A percentile compares a stretch with the other conserved stretches of the same genome.
Evolutionary conservation across 176 grass and related monocot species (phyloP).

Genomic region (Thinopyrum elongatum): DNA sequence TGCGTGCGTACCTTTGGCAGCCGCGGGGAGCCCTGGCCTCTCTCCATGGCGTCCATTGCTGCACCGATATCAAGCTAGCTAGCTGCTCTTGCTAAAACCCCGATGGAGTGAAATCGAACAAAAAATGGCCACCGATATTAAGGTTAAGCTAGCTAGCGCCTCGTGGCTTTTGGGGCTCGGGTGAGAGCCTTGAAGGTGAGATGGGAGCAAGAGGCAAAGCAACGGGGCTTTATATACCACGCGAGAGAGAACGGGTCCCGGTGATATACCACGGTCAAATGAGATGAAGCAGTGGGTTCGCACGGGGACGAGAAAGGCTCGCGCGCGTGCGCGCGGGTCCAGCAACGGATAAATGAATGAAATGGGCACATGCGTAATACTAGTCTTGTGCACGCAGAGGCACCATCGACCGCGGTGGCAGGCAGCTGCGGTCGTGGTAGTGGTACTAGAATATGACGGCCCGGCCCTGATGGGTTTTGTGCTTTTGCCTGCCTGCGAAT

Average conservation of each 20-base stretch:
- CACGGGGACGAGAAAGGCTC: not conserved
- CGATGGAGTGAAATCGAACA: not conserved
- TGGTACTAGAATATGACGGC: no score
- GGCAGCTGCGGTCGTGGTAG: no score
- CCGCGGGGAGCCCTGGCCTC: slow-evolving; percentile 22
- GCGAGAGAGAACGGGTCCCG: slow-evolving; percentile 11
- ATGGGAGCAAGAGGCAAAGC: not conserved
- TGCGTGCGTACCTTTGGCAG: slow-evolving; percentile 11
- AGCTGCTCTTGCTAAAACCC: not conserved
- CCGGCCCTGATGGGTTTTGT: no score
- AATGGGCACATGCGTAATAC: no score
- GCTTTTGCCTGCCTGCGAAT: no score
- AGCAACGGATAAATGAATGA: not conserved
- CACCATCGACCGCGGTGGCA: no score
- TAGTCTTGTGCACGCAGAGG: no score
- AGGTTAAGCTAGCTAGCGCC: not conserved
- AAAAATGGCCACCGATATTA: not conserved
- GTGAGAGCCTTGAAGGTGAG: not conserved
- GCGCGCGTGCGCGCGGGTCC: no score
- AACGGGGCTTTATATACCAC: slow-evolving; percentile 7
- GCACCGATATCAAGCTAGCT: not conserved
- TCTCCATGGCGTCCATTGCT: slow-evolving; percentile 53
- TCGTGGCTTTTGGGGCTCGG: not conserved
- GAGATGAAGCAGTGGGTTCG: not conserved
- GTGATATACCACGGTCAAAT: not conserved